Conservation (phyloP, 139 green algal genomes). For the Desmodesmus armatus region DNA sequence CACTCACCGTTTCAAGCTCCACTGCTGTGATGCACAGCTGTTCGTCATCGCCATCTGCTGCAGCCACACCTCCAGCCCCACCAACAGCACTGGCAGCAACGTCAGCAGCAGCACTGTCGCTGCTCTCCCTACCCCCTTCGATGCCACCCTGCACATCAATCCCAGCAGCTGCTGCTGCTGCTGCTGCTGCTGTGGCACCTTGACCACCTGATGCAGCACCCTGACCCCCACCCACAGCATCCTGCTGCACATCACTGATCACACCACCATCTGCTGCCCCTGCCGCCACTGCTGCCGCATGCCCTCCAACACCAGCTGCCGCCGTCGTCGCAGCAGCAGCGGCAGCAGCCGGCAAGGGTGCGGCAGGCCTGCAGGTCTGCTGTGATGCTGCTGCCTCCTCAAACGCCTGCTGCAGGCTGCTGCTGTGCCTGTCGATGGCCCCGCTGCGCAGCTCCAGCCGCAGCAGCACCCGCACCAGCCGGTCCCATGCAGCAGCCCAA, state of each 20-base stretch:
- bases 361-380: background rate
- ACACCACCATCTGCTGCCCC: background rate
- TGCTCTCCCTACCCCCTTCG: background rate
- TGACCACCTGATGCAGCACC: too few species aligned
- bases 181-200: too few species aligned
- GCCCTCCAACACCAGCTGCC: too few species aligned
- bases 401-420: constrained; percentile 28
- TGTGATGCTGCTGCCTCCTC: constrained; percentile 3
- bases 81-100: background rate
- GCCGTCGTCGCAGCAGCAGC: background rate
- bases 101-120: background rate
- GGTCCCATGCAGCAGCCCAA: constrained; percentile 65
- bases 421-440: background rate
- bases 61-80: background rate
- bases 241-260: background rate
- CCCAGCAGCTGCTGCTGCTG: too few species aligned
- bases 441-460: constrained; percentile 31
- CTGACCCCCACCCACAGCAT: too few species aligned
- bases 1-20: constrained; percentile 21
- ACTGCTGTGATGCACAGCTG: constrained; percentile 28
- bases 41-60: background rate
- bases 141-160: too few species aligned
- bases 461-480: constrained; percentile 32
- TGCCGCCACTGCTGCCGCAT: background rate
- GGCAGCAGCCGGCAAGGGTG: background rate